Conservation (phyloP, 768 basidiomycete genomes). For the Pleurotus djamor region DNA sequence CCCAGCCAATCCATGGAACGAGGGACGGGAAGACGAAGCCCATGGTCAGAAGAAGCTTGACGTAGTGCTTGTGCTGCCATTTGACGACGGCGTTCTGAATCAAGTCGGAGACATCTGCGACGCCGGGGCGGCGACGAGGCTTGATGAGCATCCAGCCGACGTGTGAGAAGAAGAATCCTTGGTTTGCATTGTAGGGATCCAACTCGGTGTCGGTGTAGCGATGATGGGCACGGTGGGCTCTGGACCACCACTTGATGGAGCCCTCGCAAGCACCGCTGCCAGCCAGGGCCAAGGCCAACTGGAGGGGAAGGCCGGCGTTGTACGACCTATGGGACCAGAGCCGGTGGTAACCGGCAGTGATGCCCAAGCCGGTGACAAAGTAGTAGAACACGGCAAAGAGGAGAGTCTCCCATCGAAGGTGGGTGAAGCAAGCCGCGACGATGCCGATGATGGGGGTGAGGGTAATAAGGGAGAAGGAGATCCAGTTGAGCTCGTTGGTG, state of each 20-base stretch:
- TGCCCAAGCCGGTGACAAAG: conserved; percentile 66
- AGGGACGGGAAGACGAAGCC: conserved; percentile 6
- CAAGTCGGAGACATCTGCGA: conserved; percentile 86
- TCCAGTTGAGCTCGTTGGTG: conserved; percentile 68
- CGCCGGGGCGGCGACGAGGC: conserved; percentile 84
- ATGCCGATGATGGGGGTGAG: conserved; percentile 73
- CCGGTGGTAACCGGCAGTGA: conserved; percentile 93
- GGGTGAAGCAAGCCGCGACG: conserved; percentile 67
- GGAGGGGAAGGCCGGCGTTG: conserved; percentile 85
- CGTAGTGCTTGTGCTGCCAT: conserved; percentile 87
- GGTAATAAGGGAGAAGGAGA: conserved; percentile 71
- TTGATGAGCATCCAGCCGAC: conserved; percentile 93
- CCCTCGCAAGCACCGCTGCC: conserved; percentile 95
- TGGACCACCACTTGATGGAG: conserved; percentile 98
- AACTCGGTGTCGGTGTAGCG: conserved; percentile 96
- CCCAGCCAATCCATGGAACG: conserved; percentile 49
- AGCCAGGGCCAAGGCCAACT: conserved; percentile 79
- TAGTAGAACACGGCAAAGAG: conserved; percentile 40
- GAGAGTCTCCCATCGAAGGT: conserved; percentile 70
- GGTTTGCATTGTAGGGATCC: conserved; percentile 92
- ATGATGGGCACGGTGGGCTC: conserved; percentile 96
- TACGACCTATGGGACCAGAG: conserved; percentile 96
- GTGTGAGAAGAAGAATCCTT: conserved; percentile 84
- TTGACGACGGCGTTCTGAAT: conserved; percentile 73
- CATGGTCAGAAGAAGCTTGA: background rate